A percentile compares a stretch with the other conserved stretches of the same genome.
These are phyloP conservation scores for Aspergillus phoenicis DNA, from an alignment of 2,329 filamentous ascomycete genomes.

Conservation along the genomic window DNA sequence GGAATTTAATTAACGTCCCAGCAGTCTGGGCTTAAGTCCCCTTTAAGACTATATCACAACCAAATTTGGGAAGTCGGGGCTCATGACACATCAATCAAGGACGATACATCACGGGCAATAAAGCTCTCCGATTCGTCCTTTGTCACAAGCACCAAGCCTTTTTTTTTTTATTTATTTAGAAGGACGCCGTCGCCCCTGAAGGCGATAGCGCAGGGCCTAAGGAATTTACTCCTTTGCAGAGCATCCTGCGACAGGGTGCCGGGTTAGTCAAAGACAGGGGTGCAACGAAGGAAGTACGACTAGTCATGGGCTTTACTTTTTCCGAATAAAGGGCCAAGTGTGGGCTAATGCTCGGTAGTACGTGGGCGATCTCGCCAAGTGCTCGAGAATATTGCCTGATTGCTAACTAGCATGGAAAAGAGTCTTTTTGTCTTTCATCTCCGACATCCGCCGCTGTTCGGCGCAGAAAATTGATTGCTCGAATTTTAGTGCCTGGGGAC, in stretches of 20 bases:
- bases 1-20: neutral
- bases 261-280: neutral
- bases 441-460: neutral
- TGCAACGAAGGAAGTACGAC: neutral
- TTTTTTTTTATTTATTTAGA: neutral
- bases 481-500: neutral
- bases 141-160: neutral
- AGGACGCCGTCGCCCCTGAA: neutral
- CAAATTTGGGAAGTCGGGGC: neutral
- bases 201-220: neutral
- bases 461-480: neutral
- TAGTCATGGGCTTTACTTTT: neutral
- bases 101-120: neutral
- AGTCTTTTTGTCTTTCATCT: neutral
- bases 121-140: neutral
- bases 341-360: neutral
- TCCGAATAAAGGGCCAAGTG: neutral
- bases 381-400: neutral
- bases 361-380: neutral
- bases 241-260: neutral
- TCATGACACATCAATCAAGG: neutral
- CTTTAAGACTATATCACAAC: neutral
- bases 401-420: neutral
- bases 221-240: neutral
- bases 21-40: neutral